Evolutionary conservation across 2,329 filamentous ascomycete genomes (phyloP), one percentile per base, ranked within the genome.

Genomic region (Fusarium coffeatum): DNA sequence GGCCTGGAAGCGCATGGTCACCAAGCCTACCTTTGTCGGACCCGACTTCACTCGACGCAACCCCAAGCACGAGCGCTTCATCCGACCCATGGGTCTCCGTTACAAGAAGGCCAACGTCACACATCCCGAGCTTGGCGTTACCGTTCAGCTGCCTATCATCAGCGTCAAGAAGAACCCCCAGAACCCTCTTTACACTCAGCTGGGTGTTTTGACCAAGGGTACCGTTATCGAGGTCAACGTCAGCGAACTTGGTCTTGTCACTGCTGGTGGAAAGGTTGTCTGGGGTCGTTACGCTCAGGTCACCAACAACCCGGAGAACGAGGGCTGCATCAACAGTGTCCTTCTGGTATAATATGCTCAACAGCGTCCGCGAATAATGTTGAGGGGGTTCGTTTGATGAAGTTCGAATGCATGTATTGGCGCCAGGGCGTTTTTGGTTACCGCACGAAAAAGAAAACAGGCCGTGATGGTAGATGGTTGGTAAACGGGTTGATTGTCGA

Each of bases 201-300:
- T 98, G 8, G 95, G 95, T 66, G 94, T 97, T 5, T 80, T 98
- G 76, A 95, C 92, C 49, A 94, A 94, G 82, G 93, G 93, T 69
- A 95, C 83, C 1, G 79, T 85, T 51, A 89, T 95, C 76, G 95
- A 98, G 82, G 94, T 98, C 76, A 97, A 99, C 78, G 94, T 98
- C 30, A 92, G 88, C 59, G 96, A 99, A 79, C 82, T 98, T 68
- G 96, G 96, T 69, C 84, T 98, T 66, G 93, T 97, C 18, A 98
- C 96, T 5, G 91, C 94, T 3, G 90, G 90, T 68, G 96, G 96
- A 68, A 98, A 98, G 83, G 93, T 97, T 11, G 93, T 95, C 9
- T 98, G 94, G 94, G 94, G 93, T 73, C 87, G 93, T 72, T 96
- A 90, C 82, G 92, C 92, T 7, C 75, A 79, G 67, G 73, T 81